phyloP scores from a whole-genome alignment of 1,139 yeast species.

The Nematodospora anomalae region DNA sequence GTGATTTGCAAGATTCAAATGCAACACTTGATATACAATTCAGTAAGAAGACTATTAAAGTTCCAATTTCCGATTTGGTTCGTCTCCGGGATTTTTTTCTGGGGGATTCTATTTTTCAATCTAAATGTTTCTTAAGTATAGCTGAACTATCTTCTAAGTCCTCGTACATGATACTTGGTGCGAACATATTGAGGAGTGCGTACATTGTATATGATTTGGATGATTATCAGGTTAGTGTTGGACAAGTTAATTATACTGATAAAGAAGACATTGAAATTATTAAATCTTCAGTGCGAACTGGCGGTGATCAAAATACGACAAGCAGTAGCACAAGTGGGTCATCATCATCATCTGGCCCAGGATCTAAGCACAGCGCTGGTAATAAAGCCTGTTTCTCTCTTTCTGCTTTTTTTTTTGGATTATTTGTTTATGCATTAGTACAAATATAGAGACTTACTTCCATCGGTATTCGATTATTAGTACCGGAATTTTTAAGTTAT shows the following conservation, averaged over 20 bases:
- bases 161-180: slow-evolving; percentile 53
- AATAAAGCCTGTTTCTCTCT: too few relatives aligned
- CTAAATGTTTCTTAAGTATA: slow-evolving; percentile 30
- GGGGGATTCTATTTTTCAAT: slow-evolving; percentile 12
- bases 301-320: slow-evolving; percentile 10
- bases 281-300: slow-evolving; percentile 5
- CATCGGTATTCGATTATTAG: too few relatives aligned
- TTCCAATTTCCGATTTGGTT: slow-evolving; percentile 33
- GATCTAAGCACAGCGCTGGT: background rate
- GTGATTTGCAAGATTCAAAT: slow-evolving; percentile 8
- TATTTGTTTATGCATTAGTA: too few relatives aligned
- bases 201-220: slow-evolving; percentile 80
- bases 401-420: too few relatives aligned
- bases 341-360: background rate
- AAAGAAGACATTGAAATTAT: slow-evolving; percentile 12
- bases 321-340: background rate
- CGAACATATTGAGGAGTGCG: slow-evolving; percentile 67
- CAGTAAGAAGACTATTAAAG: slow-evolving; percentile 32
- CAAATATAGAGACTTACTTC: too few relatives aligned
- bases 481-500: too few relatives aligned
- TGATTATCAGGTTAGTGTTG: slow-evolving; percentile 60
- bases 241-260: slow-evolving; percentile 49
- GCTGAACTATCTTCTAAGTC: slow-evolving; percentile 20
- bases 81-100: slow-evolving; percentile 11
- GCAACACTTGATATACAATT: slow-evolving; percentile 31